Percentiles rank a stretch among this genome's conserved stretches.
These are phyloP conservation scores for Yarrowia sp. DNA, from an alignment of 805 yeast genomes.

Conservation along the genomic window DNA sequence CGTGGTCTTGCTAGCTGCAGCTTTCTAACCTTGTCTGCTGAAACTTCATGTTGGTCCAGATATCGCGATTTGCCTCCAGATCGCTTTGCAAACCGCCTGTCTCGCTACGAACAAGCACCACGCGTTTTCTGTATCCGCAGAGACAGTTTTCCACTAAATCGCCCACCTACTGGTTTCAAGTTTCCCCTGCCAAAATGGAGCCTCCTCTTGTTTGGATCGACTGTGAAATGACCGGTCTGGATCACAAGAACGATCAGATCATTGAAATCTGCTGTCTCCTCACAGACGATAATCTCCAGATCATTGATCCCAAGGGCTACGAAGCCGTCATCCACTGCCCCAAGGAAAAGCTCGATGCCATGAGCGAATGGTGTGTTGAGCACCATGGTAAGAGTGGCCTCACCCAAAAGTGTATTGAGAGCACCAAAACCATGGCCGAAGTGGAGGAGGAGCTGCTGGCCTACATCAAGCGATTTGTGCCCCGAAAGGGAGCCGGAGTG, in stretches of 20 bases:
- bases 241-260: constrained; percentile 73
- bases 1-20: too few relatives aligned
- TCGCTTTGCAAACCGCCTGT: not conserved
- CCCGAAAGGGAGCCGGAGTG: constrained; percentile 55
- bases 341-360: constrained; percentile 43
- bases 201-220: constrained; percentile 74
- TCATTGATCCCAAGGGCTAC: constrained; percentile 68
- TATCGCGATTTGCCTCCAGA: not conserved
- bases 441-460: constrained; percentile 65
- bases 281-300: constrained; percentile 75
- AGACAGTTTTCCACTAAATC: not conserved
- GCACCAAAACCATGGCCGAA: constrained; percentile 49
- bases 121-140: not conserved
- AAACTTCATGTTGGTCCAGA: constrained; percentile 4
- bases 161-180: not conserved
- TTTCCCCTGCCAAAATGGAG: not conserved
- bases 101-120: not conserved
- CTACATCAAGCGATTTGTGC: constrained; percentile 57
- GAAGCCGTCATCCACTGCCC: constrained; percentile 78
- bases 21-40: not conserved
- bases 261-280: constrained; percentile 89
- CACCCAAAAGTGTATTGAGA: constrained; percentile 60
- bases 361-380: constrained; percentile 2
- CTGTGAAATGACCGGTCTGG: constrained; percentile 97
- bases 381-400: constrained; percentile 50